A percentile compares a stretch with the other conserved stretches of the same genome.
Conservation (phyloP, 1,284 basidiomycete species). For the Boletus calvinii region DNA sequence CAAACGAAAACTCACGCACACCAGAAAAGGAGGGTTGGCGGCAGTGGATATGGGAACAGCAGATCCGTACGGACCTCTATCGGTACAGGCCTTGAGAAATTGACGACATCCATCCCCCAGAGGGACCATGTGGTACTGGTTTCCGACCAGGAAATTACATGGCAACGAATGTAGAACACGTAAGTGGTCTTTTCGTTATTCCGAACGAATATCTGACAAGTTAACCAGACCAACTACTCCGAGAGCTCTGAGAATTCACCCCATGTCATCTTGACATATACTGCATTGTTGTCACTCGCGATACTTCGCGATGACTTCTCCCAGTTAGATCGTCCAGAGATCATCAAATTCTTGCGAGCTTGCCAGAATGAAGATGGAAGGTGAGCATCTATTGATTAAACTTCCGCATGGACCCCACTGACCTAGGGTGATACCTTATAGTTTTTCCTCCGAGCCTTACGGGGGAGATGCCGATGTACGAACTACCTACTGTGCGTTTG, state of each 20-base stretch:
- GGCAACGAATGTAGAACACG: conserved; percentile 32
- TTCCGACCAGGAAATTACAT: conserved; percentile 78
- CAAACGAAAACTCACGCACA: conserved; percentile 43
- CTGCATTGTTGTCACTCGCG: conserved; percentile 76
- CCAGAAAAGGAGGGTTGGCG: conserved; percentile 64
- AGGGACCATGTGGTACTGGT: conserved; percentile 59
- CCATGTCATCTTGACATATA: conserved; percentile 93
- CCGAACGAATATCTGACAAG: conserved; percentile 8
- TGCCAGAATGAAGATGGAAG: conserved; percentile 84
- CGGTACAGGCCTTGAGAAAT: background rate
- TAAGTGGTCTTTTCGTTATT: conserved; percentile 6
- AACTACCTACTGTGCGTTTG: conserved; percentile 88
- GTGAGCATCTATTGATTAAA: conserved; percentile 40
- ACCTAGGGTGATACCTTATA: conserved; percentile 31
- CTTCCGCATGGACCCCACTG: background rate
- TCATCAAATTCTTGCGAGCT: conserved; percentile 60
- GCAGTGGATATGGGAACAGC: conserved; percentile 88
- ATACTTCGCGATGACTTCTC: conserved; percentile 82
- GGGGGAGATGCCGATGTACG: conserved; percentile 73
- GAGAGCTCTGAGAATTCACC: conserved; percentile 56
- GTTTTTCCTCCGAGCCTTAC: conserved; percentile 74
- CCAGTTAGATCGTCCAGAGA: conserved; percentile 60
- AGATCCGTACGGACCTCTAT: conserved; percentile 49
- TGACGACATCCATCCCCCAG: conserved; percentile 25
- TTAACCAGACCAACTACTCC: conserved; percentile 37